Percentiles rank a stretch among this genome's conserved stretches.
Evolutionary conservation across 192 early-diverging fungal genomes (phyloP).

Genomic region (Linnemannia exigua): DNA sequence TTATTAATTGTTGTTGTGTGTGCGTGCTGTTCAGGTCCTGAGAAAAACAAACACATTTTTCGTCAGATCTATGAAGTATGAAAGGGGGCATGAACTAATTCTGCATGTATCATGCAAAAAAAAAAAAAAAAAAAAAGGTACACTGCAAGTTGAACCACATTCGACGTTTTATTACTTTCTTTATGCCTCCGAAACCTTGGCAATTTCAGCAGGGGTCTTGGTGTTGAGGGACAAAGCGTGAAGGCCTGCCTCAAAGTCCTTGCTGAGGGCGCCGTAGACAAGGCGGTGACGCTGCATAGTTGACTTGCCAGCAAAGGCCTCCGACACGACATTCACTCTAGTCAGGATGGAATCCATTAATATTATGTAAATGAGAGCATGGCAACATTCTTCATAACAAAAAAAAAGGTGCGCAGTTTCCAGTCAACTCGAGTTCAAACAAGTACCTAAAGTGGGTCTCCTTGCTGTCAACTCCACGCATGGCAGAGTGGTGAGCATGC

Average conservation of each 20-base stretch:
- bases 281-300: slow-evolving; percentile 75
- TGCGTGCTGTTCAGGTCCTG: neutral
- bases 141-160: neutral
- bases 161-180: neutral
- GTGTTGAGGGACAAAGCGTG: slow-evolving; percentile 86
- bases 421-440: neutral
- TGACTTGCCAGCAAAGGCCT: slow-evolving; percentile 74
- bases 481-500: slow-evolving; percentile 88
- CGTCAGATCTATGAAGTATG: neutral
- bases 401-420: neutral
- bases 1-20: neutral
- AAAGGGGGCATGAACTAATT: neutral
- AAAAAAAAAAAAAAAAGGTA: neutral
- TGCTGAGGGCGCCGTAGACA: slow-evolving; percentile 77
- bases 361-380: too few relatives aligned
- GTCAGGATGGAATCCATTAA: neutral
- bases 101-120: neutral
- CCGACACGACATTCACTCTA: slow-evolving; percentile 79
- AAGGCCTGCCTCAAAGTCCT: slow-evolving; percentile 80
- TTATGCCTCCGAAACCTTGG: slow-evolving; percentile 33
- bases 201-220: slow-evolving; percentile 78
- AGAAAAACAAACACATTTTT: neutral
- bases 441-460: slow-evolving; percentile 88
- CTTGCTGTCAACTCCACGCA: slow-evolving; percentile 80
- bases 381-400: neutral